Evolutionary conservation across 352 stramenopile species (phyloP), one percentile per base, ranked within the genome.

Genomic region (Globisporangium radiosum): DNA sequence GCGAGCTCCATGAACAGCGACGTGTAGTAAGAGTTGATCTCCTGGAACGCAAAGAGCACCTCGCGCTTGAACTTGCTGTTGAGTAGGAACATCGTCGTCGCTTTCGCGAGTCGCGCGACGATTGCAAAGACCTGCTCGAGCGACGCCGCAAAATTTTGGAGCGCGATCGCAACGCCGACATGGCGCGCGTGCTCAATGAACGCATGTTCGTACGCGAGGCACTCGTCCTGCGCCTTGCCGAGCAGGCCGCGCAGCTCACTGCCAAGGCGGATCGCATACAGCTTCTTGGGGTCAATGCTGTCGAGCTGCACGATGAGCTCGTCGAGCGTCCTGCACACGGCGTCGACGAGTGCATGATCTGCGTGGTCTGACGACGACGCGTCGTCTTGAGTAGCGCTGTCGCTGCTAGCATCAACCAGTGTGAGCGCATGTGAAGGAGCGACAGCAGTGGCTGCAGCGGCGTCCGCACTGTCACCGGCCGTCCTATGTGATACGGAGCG

Each of bases 11-110:
- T 91, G 61, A 92, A 92, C 5, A 90, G 68, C 15, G 78, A 89
- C 25, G 77, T 87, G 69, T 92, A 92, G 61, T 91, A 90, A 60
- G 83, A 87, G 52, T 88, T 91, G 65, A 91, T 91, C 63, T 92
- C 83, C 56, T 92, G 83, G 56, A 92, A 92, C 4, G 83, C 83
- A 57, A 92, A 92, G 15, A 83, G 63, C 17, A 90, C 70, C 25
- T 88, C 78, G 17, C 68, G 65, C 68, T 92, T 92, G 42, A 91
- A 90, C 11, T 78, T 84, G 59, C 74, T 78, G 60, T 92, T 92
- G 25, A 92, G 71, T 56, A 92, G 48, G 57, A 88, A 88, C 43
- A 37, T 14, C 14, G 52, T 2, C 48, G 85, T 90, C 38, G 80
- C 71, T 4, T 66, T 75, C 13, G 78, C 74, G 14, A 88, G 64